A percentile compares a stretch with the other conserved stretches of the same genome.
These are phyloP conservation scores for Phialemoniopsis sp. DNA, from an alignment of 2,329 filamentous ascomycete species.

Conservation along the genomic window DNA sequence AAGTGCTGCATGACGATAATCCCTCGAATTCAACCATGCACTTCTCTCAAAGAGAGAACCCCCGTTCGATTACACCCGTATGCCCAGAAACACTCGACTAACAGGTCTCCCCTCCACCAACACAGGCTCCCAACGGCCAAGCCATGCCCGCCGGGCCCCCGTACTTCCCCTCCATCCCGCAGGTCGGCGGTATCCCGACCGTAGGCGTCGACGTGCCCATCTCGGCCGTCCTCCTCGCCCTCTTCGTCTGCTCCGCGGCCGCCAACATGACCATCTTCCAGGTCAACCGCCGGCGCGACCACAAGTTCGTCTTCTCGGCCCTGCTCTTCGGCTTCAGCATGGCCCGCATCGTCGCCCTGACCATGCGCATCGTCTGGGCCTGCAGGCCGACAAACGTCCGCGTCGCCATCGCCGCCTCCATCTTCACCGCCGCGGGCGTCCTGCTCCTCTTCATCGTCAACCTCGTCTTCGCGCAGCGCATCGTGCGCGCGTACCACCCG, in stretches of 20 bases:
- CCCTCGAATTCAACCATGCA: too few relatives aligned
- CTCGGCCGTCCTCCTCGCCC: slow-evolving; percentile 54
- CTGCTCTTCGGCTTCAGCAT: slow-evolving; percentile 57
- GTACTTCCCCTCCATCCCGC: slow-evolving; percentile 38
- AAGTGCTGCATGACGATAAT: too few relatives aligned
- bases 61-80: too few relatives aligned
- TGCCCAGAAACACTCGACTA: too few relatives aligned
- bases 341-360: slow-evolving; percentile 46
- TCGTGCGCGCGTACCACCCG: slow-evolving; percentile 71
- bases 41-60: too few relatives aligned
- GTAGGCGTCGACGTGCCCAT: slow-evolving; percentile 59
- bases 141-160: slow-evolving; percentile 21
- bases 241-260: slow-evolving; percentile 51
- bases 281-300: slow-evolving; percentile 41
- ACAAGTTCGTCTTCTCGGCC: slow-evolving; percentile 57
- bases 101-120: too few relatives aligned
- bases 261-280: slow-evolving; percentile 56
- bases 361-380: slow-evolving; percentile 50
- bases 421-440: slow-evolving; percentile 72
- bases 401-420: slow-evolving; percentile 54
- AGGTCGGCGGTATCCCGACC: slow-evolving; percentile 54
- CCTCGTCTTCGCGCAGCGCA: slow-evolving; percentile 69
- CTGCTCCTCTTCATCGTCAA: slow-evolving; percentile 75
- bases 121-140: too few relatives aligned
- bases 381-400: slow-evolving; percentile 29